Conservation (phyloP, 192 early-diverging fungal species). For the Coemansia sp. region DNA sequence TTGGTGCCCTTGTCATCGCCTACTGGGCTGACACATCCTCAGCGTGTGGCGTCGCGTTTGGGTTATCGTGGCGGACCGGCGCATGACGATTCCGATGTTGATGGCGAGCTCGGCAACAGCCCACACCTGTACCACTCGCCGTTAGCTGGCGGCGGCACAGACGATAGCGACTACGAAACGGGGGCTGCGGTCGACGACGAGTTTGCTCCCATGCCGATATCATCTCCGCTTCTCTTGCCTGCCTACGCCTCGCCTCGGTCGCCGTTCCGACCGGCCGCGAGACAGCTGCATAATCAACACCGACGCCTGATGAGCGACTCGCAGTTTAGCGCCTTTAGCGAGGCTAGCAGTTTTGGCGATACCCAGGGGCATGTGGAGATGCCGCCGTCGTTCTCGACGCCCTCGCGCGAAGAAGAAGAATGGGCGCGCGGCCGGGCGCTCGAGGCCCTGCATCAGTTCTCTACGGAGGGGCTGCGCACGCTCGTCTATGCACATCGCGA, state of each 20-base stretch:
- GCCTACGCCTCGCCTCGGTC: conserved; percentile 5
- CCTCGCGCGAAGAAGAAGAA: conserved; percentile 58
- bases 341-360: conserved; percentile 43
- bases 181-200: not conserved
- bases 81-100: not conserved
- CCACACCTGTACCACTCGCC: not conserved
- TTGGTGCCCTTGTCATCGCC: not conserved
- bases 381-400: conserved; percentile 26
- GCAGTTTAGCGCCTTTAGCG: conserved; percentile 37
- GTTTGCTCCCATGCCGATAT: not conserved
- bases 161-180: not conserved
- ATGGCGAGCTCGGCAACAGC: not conserved
- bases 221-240: not conserved
- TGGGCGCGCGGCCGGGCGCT: conserved; percentile 63
- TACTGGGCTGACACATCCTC: not conserved
- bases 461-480: conserved; percentile 81
- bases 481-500: conserved; percentile 73
- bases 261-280: not conserved
- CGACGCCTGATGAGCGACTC: conserved; percentile 43
- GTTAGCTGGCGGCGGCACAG: not conserved
- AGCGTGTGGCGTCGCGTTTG: conserved; percentile 3
- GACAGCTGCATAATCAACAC: conserved; percentile 9
- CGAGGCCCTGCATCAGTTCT: conserved; percentile 69
- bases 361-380: conserved; percentile 35
- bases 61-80: not conserved